Conservation (phyloP, 441 rosid species). For the Flueggea neowawraea region DNA sequence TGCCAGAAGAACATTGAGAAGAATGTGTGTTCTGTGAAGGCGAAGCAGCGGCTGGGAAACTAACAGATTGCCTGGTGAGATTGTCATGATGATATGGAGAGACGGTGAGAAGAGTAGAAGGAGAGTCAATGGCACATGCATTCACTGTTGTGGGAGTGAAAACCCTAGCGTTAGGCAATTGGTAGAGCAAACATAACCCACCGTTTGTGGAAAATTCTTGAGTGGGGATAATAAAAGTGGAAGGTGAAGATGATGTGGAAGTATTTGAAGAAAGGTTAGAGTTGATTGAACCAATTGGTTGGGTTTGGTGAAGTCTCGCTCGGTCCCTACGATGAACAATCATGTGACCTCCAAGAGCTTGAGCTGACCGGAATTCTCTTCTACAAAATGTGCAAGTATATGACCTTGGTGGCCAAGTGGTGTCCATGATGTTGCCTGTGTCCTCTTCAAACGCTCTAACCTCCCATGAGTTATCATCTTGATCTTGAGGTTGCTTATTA, state of each 20-base stretch:
- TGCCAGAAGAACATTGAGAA: slow-evolving; percentile 21
- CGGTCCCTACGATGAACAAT: slow-evolving; percentile 98
- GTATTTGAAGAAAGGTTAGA: slow-evolving; percentile 21
- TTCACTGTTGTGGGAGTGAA: slow-evolving; percentile 22
- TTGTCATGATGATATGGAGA: slow-evolving; percentile 1
- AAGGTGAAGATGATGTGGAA: neutral
- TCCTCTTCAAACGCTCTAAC: slow-evolving; percentile 88
- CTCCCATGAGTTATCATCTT: slow-evolving; percentile 92
- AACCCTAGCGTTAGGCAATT: slow-evolving; percentile 52
- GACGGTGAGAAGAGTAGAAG: too few species aligned
- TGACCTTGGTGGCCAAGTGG: slow-evolving; percentile 97
- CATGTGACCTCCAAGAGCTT: slow-evolving; percentile 99
- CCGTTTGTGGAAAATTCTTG: slow-evolving; percentile 41
- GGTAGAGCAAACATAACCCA: slow-evolving; percentile 59
- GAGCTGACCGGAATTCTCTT: slow-evolving; percentile 93
- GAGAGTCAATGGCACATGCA: slow-evolving; percentile 6
- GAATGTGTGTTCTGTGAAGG: slow-evolving; percentile 12
- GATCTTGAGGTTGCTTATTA: slow-evolving; percentile 31
- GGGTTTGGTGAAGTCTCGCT: slow-evolving; percentile 58
- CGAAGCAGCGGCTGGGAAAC: slow-evolving; percentile 26
- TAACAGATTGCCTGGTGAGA: slow-evolving; percentile 18
- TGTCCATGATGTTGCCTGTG: slow-evolving; percentile 59
- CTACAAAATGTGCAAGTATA: slow-evolving; percentile 89
- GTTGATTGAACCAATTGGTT: slow-evolving; percentile 15
- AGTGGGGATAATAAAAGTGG: slow-evolving; percentile 23